These are phyloP conservation scores for Psilocybe cubensis DNA, from an alignment of 768 basidiomycete genomes.

Conservation along the genomic window DNA sequence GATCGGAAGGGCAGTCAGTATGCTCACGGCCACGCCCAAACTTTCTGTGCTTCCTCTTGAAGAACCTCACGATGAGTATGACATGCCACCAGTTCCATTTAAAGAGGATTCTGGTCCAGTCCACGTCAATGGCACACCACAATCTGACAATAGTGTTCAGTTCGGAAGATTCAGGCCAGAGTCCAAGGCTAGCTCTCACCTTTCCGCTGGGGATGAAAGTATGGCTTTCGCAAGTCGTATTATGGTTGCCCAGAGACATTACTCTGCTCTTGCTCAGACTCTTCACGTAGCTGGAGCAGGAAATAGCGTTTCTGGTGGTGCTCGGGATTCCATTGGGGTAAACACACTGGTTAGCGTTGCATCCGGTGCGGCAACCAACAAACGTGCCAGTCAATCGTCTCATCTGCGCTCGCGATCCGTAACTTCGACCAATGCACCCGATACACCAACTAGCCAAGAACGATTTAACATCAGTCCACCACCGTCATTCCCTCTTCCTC, in stretches of 20 bases:
- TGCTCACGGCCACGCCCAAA: constrained; percentile 66
- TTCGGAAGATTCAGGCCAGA: constrained; percentile 54
- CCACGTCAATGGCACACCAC: constrained; percentile 53
- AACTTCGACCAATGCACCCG: constrained; percentile 50
- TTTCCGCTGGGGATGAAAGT: constrained; percentile 54
- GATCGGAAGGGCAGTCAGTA: constrained; percentile 61
- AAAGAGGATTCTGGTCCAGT: constrained; percentile 49
- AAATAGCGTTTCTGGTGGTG: constrained; percentile 39
- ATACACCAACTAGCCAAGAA: constrained; percentile 38
- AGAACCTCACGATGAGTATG: constrained; percentile 45
- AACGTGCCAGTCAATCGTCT: constrained; percentile 32
- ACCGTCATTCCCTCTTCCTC: constrained; percentile 70
- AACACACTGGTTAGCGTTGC: constrained; percentile 37
- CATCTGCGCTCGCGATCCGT: constrained; percentile 69
- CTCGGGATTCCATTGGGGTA: constrained; percentile 30
- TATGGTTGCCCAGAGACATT: constrained; percentile 76
- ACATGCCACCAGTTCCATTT: constrained; percentile 64
- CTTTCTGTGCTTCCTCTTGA: constrained; percentile 68
- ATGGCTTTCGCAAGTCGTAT: constrained; percentile 56
- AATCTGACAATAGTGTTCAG: constrained; percentile 59
- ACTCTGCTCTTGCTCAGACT: constrained; percentile 71
- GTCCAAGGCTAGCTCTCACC: constrained; percentile 59
- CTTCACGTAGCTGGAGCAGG: constrained; percentile 49
- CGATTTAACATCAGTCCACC: constrained; percentile 54
- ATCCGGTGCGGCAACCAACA: constrained; percentile 37